phyloP scores from a whole-genome alignment of 192 early-diverging fungal genomes.

The Tieghemiomyces parasiticus region DNA sequence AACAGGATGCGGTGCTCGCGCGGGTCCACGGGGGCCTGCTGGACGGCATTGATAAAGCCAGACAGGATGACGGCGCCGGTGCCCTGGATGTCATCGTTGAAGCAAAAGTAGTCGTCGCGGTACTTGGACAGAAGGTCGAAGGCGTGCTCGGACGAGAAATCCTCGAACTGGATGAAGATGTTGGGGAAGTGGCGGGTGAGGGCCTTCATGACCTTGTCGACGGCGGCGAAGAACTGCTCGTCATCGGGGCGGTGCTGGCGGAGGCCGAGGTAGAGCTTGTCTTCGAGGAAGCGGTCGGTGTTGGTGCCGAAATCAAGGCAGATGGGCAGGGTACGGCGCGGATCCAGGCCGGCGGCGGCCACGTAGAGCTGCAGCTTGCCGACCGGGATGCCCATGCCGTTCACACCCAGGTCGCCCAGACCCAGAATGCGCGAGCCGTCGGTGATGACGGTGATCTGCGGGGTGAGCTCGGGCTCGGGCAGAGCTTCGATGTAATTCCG shows the following conservation, averaged over 20 bases:
- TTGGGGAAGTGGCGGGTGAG: slow-evolving; percentile 56
- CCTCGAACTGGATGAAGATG: slow-evolving; percentile 90
- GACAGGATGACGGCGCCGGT: slow-evolving; percentile 89
- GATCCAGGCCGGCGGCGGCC: slow-evolving; percentile 72
- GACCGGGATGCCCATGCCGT: slow-evolving; percentile 91
- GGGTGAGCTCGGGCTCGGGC: slow-evolving; percentile 33
- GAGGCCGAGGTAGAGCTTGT: slow-evolving; percentile 82
- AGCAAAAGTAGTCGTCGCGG: slow-evolving; percentile 59
- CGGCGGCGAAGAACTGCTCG: slow-evolving; percentile 59
- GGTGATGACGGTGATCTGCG: slow-evolving; percentile 85
- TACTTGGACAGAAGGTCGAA: slow-evolving; percentile 73
- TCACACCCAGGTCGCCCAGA: slow-evolving; percentile 86
- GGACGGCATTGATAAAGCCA: slow-evolving; percentile 83
- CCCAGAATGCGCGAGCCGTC: slow-evolving; percentile 92
- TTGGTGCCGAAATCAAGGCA: slow-evolving; percentile 87
- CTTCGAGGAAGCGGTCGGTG: slow-evolving; percentile 60
- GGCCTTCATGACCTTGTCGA: slow-evolving; percentile 67
- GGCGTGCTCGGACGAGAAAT: slow-evolving; percentile 87
- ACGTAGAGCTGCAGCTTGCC: slow-evolving; percentile 92
- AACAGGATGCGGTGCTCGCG: slow-evolving; percentile 78
- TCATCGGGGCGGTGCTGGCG: slow-evolving; percentile 46
- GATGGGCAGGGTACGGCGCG: slow-evolving; percentile 75
- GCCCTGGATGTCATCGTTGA: slow-evolving; percentile 94
- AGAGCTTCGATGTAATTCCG: slow-evolving; percentile 56
- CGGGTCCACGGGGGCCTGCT: slow-evolving; percentile 44